A percentile compares a stretch with the other conserved stretches of the same genome.
Conservation (phyloP, 768 basidiomycete genomes). For the Antrodiella citrinella region DNA sequence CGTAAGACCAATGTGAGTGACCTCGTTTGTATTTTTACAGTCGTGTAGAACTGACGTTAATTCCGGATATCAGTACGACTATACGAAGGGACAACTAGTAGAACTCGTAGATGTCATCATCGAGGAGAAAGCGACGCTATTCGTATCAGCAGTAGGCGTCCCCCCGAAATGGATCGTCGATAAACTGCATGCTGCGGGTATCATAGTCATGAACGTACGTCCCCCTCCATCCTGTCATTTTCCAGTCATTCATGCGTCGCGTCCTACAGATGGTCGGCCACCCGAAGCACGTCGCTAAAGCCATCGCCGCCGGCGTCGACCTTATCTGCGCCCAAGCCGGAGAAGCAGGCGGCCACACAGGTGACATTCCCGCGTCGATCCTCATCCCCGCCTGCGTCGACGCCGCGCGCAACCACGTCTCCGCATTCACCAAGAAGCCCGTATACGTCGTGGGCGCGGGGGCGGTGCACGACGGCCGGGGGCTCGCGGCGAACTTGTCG, state of each 20-base stretch:
- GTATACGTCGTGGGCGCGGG: constrained; percentile 83
- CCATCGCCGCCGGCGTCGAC: constrained; percentile 64
- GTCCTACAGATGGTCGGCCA: constrained; percentile 74
- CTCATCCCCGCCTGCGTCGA: constrained; percentile 86
- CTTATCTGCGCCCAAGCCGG: constrained; percentile 74
- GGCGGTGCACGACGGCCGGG: constrained; percentile 77
- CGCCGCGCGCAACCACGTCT: constrained; percentile 61
- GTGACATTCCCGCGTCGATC: constrained; percentile 68
- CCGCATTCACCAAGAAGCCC: constrained; percentile 68
- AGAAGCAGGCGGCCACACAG: constrained; percentile 41
- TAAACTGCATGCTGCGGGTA: constrained; percentile 68
- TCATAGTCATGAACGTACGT: constrained; percentile 73
- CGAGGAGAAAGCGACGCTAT: constrained; percentile 74
- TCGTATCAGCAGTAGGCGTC: constrained; percentile 84
- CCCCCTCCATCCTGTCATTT: background rate
- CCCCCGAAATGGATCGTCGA: constrained; percentile 75
- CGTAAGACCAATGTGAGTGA: constrained; percentile 78
- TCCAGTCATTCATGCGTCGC: background rate
- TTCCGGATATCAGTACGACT: constrained; percentile 49
- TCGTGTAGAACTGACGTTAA: background rate
- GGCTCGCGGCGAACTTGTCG: constrained; percentile 72
- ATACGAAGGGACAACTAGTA: constrained; percentile 74
- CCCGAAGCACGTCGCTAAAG: constrained; percentile 62
- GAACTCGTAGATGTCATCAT: constrained; percentile 83
- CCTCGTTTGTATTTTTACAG: background rate